Evolutionary conservation across 2,329 filamentous ascomycete genomes (phyloP).

Genomic region (Alternaria sp.): DNA sequence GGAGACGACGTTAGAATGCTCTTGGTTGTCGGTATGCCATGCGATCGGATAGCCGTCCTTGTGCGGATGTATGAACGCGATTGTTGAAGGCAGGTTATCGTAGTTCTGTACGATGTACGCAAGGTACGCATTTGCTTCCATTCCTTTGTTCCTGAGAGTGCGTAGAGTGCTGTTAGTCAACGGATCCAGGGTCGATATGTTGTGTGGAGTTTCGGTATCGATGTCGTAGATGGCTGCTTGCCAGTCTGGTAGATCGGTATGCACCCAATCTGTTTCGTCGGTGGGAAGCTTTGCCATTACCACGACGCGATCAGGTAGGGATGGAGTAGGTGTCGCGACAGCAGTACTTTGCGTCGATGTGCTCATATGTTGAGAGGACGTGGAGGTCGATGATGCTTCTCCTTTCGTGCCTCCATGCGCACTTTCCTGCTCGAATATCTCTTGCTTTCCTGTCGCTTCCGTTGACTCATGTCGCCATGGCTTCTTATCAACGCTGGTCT

Average conservation of each 20-base stretch:
- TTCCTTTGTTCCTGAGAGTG: slow-evolving; percentile 29
- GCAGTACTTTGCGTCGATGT: slow-evolving; percentile 10
- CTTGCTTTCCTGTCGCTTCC: slow-evolving; percentile 16
- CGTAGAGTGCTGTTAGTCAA: slow-evolving; percentile 22
- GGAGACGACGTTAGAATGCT: slow-evolving; percentile 9
- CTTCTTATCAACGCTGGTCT: slow-evolving; percentile 7
- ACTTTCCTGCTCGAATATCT: slow-evolving; percentile 7
- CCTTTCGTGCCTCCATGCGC: slow-evolving; percentile 8
- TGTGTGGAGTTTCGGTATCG: slow-evolving; percentile 21
- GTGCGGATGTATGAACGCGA: slow-evolving; percentile 28
- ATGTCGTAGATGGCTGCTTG: slow-evolving; percentile 53
- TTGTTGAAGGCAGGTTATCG: slow-evolving; percentile 23
- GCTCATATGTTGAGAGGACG: slow-evolving; percentile 6
- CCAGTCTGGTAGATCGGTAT: slow-evolving; percentile 35
- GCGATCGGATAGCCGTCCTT: slow-evolving; percentile 20
- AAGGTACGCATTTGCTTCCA: slow-evolving; percentile 32
- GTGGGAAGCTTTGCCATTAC: slow-evolving; percentile 23
- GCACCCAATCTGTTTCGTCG: slow-evolving; percentile 30
- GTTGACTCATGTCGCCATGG: slow-evolving; percentile 17
- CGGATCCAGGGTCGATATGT: slow-evolving; percentile 20
- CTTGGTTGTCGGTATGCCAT: slow-evolving; percentile 14
- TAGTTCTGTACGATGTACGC: slow-evolving; percentile 35
- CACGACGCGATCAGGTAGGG: slow-evolving; percentile 22
- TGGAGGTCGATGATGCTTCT: slow-evolving; percentile 3
- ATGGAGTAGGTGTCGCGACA: slow-evolving; percentile 10